phyloP scores from a whole-genome alignment of 2,329 filamentous ascomycete species.

The Zymoseptoria brevis region DNA sequence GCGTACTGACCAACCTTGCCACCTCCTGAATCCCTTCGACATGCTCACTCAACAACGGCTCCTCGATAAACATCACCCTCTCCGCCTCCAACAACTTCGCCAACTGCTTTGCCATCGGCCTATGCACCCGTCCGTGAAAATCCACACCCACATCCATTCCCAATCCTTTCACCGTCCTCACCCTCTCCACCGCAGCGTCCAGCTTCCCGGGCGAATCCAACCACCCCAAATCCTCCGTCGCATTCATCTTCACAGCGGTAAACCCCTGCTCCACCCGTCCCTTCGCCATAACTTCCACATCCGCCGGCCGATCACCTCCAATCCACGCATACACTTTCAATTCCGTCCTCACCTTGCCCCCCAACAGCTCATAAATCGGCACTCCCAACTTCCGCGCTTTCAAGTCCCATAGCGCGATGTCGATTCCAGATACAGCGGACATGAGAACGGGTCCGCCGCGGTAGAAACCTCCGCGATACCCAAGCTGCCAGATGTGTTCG shows the following conservation, averaged over 20 bases:
- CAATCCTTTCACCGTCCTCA: constrained; percentile 60
- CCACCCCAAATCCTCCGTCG: constrained; percentile 67
- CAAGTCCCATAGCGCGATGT: constrained; percentile 73
- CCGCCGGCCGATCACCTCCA: constrained; percentile 61
- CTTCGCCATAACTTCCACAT: constrained; percentile 49
- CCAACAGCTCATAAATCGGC: constrained; percentile 65
- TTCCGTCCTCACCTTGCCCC: constrained; percentile 63
- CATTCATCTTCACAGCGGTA: constrained; percentile 69
- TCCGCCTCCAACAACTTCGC: constrained; percentile 59
- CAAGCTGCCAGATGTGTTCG: constrained; percentile 71
- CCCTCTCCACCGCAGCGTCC: constrained; percentile 55
- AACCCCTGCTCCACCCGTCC: constrained; percentile 55
- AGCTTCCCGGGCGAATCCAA: constrained; percentile 62
- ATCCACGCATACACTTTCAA: constrained; percentile 73
- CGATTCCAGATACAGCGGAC: constrained; percentile 68
- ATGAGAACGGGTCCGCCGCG: constrained; percentile 72
- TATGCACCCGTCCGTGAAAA: constrained; percentile 70
- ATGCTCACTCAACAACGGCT: constrained; percentile 64
- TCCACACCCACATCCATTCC: constrained; percentile 68
- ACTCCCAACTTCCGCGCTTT: constrained; percentile 59
- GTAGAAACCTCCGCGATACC: constrained; percentile 64
- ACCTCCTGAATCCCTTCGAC: constrained; percentile 57
- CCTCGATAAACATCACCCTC: constrained; percentile 67
- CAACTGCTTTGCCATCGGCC: constrained; percentile 74
- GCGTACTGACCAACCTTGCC: constrained; percentile 48